Base-by-base conservation (phyloP, 2,329 filamentous ascomycete genomes). In the Botrytis byssoidea region DNA sequence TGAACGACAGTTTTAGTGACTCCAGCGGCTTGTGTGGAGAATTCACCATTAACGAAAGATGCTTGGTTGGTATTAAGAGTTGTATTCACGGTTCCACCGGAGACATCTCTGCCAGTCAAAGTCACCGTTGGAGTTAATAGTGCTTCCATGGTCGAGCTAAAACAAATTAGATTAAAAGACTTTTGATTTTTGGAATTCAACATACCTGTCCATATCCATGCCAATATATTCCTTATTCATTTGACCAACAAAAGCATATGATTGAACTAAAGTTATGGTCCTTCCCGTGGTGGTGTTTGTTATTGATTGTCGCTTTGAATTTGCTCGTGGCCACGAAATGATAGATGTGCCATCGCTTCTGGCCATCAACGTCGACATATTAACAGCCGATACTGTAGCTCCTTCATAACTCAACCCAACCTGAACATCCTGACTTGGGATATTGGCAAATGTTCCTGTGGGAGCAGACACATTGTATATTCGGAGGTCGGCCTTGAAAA, bases 401-500 rank as follows among this genome's bases (percentile, higher is more conserved):
- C 88, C 88, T 67, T 79, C 82, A 78, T 89, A 91, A 69, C 82
- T 82, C 42, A 91, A 82, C 25, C 84, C 84, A 71, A 91, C 88
- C 76, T 86, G 82, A 73, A 91, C 86, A 72, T 88, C 84, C 65
- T 85, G 79, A 0, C 85, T 83, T 1, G 85, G 77, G 51, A 91
- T 86, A 18, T 84, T 85, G 16, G 83, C 81, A 76, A 90, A 91
- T 6, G 80, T 81, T 46, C 84, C 89, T 6, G 83, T 78, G 0
- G 92, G 86, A 0, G 86, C 82, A 9, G 89, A 90, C 65, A 95
- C 83, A 81, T 91, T 90, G 83, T 90, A 96, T 74, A 96, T 84
- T 71, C 93, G 87, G 69, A 96, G 82, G 80, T 96, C 93, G 44
- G 93, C 92, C 82, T 92, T 88, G 81, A 96, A 96, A 25, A 89